These are phyloP conservation scores for Corchorus capsularis DNA, from an alignment of 345 rosid genomes.

Conservation along the genomic window DNA sequence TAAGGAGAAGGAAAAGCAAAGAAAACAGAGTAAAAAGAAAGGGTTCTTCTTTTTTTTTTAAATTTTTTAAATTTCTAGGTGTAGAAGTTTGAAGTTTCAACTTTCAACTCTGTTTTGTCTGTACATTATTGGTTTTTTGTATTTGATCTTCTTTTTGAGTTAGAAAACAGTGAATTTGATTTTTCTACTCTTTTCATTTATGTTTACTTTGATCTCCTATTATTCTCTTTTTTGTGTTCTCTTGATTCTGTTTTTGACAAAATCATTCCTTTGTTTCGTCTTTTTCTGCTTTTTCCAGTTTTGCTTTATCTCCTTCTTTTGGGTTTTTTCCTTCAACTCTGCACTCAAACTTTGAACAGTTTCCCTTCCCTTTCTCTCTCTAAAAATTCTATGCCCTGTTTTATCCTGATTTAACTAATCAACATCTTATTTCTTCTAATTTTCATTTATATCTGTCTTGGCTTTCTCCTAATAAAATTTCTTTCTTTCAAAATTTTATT, in stretches of 20 bases:
- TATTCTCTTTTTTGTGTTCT: constrained; percentile 19
- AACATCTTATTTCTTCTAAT: background rate
- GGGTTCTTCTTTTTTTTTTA: background rate
- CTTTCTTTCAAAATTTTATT: background rate
- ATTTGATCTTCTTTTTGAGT: background rate
- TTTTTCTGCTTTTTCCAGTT: constrained; percentile 41
- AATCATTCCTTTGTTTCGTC: constrained; percentile 46
- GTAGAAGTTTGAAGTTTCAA: background rate
- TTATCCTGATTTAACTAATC: constrained; percentile 7
- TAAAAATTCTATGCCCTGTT: background rate
- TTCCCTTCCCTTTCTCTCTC: constrained; percentile 12
- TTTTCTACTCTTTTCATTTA: constrained; percentile 8
- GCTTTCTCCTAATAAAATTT: constrained; percentile 16
- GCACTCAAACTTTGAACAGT: constrained; percentile 31
- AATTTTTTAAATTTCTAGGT: constrained; percentile 8
- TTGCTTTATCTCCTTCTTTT: constrained; percentile 36
- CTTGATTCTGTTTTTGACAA: constrained; percentile 43
- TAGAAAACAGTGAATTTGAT: constrained; percentile 2
- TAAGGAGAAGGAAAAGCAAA: background rate
- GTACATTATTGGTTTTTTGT: background rate
- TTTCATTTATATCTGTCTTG: constrained; percentile 9
- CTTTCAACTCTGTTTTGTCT: constrained; percentile 1
- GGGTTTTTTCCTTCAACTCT: constrained; percentile 35
- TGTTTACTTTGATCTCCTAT: constrained; percentile 27
- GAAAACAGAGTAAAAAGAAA: background rate